Conservation (phyloP, 169 alveolate genomes). For the Besnoitia besnoiti region DNA sequence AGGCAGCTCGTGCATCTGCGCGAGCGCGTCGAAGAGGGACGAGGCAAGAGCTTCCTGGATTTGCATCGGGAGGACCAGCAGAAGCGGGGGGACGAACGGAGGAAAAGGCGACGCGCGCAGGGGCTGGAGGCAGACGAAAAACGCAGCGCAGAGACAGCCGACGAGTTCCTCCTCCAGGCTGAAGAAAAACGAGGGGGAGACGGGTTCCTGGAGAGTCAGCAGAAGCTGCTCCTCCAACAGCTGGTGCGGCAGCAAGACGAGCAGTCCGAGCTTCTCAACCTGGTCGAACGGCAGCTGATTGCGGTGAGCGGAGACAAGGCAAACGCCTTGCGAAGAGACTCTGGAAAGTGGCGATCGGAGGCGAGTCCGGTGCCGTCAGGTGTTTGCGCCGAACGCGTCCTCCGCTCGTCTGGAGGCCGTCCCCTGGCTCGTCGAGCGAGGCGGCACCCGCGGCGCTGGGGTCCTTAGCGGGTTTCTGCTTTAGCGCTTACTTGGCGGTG, state of each 20-base stretch:
- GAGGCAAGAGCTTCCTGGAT: not conserved
- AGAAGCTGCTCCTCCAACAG: not conserved
- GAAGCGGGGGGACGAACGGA: not conserved
- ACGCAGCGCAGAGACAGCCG: not conserved
- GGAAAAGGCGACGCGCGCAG: not conserved
- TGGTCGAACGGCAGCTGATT: not conserved
- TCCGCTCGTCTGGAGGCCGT: too few relatives aligned
- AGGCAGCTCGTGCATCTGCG: not conserved
- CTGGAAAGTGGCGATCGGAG: too few relatives aligned
- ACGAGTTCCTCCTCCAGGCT: not conserved
- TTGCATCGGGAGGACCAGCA: not conserved
- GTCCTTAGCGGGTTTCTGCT: too few relatives aligned
- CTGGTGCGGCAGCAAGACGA: not conserved
- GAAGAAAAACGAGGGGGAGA: conserved; percentile 5
- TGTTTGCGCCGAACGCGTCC: too few relatives aligned
- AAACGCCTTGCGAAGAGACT: too few relatives aligned
- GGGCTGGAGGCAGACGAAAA: not conserved
- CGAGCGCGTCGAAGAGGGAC: not conserved
- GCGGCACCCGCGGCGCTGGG: too few relatives aligned
- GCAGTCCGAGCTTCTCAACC: conserved; percentile 7
- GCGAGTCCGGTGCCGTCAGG: too few relatives aligned
- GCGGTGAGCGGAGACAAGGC: not conserved
- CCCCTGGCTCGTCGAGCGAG: too few relatives aligned
- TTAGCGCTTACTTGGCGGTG: too few relatives aligned
- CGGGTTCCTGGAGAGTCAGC: not conserved